phyloP scores from a whole-genome alignment of 257 asterid species.

The Petunia secreta region DNA sequence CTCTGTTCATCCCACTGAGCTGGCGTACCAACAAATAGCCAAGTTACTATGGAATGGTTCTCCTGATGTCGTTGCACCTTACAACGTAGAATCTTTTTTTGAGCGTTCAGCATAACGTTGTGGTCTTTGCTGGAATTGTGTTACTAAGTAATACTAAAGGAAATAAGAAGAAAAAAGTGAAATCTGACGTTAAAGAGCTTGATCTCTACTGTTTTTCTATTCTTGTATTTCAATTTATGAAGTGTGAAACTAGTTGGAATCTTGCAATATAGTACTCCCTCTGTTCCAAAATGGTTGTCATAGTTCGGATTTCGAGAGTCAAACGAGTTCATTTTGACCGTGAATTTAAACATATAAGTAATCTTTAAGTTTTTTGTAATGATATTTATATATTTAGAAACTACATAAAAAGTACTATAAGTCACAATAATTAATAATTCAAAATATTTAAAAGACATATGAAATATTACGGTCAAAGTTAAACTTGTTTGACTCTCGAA shows the following conservation, averaged over 20 bases:
- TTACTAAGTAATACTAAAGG: not conserved
- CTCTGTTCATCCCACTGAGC: slow-evolving; percentile 51
- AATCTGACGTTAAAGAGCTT: not conserved
- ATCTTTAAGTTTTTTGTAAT: too few relatives aligned
- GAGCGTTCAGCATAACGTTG: slow-evolving; percentile 11
- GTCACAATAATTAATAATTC: too few relatives aligned
- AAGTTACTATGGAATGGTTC: slow-evolving; percentile 48
- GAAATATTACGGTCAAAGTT: not conserved
- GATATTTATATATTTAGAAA: too few relatives aligned
- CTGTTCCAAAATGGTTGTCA: too few relatives aligned
- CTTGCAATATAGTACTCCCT: not conserved
- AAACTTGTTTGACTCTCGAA: too few relatives aligned
- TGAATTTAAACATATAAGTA: too few relatives aligned
- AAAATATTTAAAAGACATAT: too few relatives aligned
- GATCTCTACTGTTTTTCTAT: not conserved
- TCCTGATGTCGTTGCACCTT: slow-evolving; percentile 26
- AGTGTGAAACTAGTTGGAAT: not conserved
- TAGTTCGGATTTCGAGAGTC: too few relatives aligned
- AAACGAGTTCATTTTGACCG: too few relatives aligned
- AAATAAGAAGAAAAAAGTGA: not conserved
- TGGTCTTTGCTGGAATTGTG: not conserved
- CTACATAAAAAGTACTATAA: too few relatives aligned
- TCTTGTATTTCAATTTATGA: not conserved
- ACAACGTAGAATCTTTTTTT: slow-evolving; percentile 44
- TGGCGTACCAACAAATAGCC: slow-evolving; percentile 44